Evolutionary conservation across 2,329 filamentous ascomycete genomes (phyloP), one percentile per base, ranked within the genome.

Genomic region (Fusarium longipes): DNA sequence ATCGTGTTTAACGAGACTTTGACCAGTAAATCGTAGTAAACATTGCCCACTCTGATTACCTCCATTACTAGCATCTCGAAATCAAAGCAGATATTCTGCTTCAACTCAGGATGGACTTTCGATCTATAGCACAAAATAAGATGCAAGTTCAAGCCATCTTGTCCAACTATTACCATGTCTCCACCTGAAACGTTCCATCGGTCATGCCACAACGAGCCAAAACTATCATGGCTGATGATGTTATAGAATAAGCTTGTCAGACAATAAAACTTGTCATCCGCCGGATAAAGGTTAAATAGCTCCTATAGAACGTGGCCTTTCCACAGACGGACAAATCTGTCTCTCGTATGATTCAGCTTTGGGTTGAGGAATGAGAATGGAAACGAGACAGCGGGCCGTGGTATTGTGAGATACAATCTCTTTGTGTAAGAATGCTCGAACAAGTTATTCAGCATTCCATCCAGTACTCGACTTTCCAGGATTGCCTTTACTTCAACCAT

Each of bases 61-160:
- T 5, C 8, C 8, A 8, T 9, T 8, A 27, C 27, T 3, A 9
- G 3, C 8, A 27, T 10, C 27, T 27, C 6, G 25, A 10, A 9
- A 6, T 27, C 8, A 6, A 8, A 27, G 27, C 8, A 9, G 27
- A 9, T 27, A 27, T 6, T 8, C 27, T 24, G 8, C 3, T 40
- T 17, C 17, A 17, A 7, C 15, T 20, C 4, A 17, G 6, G 7
- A 11, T 3, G 29, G 6, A 18, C 6, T 6, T 12, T 24, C 5
- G 2, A 8, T 12, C 7, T 2, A 1, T 11, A 18, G n/a, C 20
- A 8, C 12, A 32, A 18, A n/a, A 18, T 56, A 29, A 38, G 25
- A 29, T 36, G 9, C 40, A 56, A 24, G 22, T 30, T 30, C 44
- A 15, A 62, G 36, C 43, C 59, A 30, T 29, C 32, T n/a, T 25